These are phyloP conservation scores for Phytopythium helicoides DNA, from an alignment of 352 stramenopile species.

Conservation along the genomic window DNA sequence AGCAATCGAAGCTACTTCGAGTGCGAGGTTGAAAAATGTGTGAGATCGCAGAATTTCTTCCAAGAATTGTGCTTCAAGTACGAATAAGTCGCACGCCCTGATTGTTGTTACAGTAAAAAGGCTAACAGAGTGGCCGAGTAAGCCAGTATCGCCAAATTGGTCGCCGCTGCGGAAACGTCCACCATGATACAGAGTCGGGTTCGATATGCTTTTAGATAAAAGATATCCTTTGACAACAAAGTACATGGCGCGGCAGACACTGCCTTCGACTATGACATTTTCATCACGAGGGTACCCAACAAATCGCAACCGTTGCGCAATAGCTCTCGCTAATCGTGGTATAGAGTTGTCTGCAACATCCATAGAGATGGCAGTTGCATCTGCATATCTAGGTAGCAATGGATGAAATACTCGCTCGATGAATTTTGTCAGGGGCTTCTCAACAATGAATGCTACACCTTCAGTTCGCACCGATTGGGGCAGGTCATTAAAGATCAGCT, in stretches of 20 bases:
- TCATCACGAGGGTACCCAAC: conserved; percentile 62
- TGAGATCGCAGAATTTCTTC: conserved; percentile 35
- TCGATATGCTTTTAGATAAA: conserved; percentile 46
- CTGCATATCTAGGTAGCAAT: conserved; percentile 16
- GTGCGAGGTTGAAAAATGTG: conserved; percentile 39
- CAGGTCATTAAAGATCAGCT: conserved; percentile 50
- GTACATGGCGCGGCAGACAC: conserved; percentile 59
- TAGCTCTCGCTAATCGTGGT: conserved; percentile 31
- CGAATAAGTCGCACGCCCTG: conserved; percentile 62
- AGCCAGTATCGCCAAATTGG: conserved; percentile 53
- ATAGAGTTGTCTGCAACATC: conserved; percentile 9
- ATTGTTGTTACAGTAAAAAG: conserved; percentile 47
- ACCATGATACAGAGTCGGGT: conserved; percentile 44
- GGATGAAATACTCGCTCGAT: conserved; percentile 40
- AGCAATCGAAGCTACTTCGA: conserved; percentile 40
- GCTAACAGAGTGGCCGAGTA: conserved; percentile 55
- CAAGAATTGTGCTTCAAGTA: conserved; percentile 46
- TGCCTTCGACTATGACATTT: conserved; percentile 56
- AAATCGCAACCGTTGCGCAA: conserved; percentile 54
- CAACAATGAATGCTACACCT: conserved; percentile 35
- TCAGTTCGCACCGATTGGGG: conserved; percentile 49
- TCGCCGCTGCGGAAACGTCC: conserved; percentile 42
- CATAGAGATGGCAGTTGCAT: not conserved
- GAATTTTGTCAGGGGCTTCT: conserved; percentile 44
- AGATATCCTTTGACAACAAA: conserved; percentile 65